Conservation (phyloP, 2,329 filamentous ascomycete genomes). For the Epichloe baconii region DNA sequence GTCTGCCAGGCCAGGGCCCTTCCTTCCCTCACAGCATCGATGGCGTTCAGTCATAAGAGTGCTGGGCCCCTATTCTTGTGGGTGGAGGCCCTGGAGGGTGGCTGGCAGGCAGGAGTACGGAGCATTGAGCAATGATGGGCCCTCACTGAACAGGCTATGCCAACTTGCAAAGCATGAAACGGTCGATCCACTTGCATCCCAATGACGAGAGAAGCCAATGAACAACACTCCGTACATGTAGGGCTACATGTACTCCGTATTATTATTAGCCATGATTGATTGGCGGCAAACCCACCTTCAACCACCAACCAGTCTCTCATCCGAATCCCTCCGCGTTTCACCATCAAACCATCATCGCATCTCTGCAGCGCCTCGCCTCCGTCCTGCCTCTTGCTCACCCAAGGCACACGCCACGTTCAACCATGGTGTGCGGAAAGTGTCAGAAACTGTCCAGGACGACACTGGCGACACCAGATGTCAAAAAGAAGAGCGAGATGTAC, state of each 20-base stretch:
- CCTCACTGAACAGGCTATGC: background rate
- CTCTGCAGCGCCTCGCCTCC: background rate
- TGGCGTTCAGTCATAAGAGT: no score
- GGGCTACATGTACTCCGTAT: no score
- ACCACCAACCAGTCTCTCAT: no score
- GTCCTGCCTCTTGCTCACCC: no score
- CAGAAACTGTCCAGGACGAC: slow-evolving; percentile 46
- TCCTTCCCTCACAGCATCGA: no score
- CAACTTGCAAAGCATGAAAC: background rate
- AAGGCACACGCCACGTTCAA: background rate
- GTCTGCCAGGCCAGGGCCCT: background rate
- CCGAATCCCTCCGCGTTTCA: background rate
- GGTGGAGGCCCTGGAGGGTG: no score
- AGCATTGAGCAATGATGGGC: no score
- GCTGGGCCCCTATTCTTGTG: no score
- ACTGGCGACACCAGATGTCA: slow-evolving; percentile 50
- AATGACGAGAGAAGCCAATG: background rate
- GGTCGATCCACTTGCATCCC: background rate
- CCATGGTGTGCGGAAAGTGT: slow-evolving; percentile 53
- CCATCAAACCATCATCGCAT: background rate
- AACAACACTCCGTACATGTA: no score
- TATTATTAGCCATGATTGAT: background rate
- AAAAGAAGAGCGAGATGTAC: slow-evolving; percentile 55
- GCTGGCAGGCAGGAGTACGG: no score
- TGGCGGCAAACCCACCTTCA: background rate